A percentile compares a stretch with the other conserved stretches of the same genome.
phyloP scores from a whole-genome alignment of 139 green algal species.

The Chlamydomonas schloesseri region DNA sequence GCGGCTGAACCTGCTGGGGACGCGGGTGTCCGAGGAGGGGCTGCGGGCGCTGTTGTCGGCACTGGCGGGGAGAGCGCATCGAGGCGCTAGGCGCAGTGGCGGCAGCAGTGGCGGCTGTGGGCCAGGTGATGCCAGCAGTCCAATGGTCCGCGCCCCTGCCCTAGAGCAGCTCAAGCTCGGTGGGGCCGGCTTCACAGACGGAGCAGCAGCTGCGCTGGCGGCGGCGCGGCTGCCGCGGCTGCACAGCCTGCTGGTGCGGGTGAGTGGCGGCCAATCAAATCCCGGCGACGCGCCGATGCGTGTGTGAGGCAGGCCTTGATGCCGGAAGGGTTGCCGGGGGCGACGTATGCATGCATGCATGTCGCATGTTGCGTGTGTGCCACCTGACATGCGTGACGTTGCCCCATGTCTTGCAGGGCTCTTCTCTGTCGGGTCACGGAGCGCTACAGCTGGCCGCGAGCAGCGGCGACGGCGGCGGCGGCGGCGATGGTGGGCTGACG shows the following conservation, averaged over 20 bases:
- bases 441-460: neutral
- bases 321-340: too few species aligned
- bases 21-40: neutral
- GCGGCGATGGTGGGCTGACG: neutral
- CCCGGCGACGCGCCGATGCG: too few species aligned
- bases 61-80: neutral
- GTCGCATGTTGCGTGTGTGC: too few species aligned
- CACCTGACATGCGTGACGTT: too few species aligned
- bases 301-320: too few species aligned
- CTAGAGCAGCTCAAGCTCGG: slow-evolving; percentile 34
- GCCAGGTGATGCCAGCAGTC: neutral
- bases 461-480: too few species aligned
- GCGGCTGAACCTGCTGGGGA: slow-evolving; percentile 27
- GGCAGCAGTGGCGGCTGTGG: neutral
- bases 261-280: neutral
- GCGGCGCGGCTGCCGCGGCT: slow-evolving; percentile 12
- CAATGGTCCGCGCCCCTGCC: neutral
- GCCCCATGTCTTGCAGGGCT: neutral
- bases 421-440: neutral
- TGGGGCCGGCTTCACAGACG: neutral
- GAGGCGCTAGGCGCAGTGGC: neutral
- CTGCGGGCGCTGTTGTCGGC: neutral
- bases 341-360: too few species aligned
- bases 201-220: slow-evolving; percentile 5
- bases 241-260: slow-evolving; percentile 24